Evolutionary conservation across 164 flowering plant genomes (phyloP).

Genomic region (Berberis vulgaris): DNA sequence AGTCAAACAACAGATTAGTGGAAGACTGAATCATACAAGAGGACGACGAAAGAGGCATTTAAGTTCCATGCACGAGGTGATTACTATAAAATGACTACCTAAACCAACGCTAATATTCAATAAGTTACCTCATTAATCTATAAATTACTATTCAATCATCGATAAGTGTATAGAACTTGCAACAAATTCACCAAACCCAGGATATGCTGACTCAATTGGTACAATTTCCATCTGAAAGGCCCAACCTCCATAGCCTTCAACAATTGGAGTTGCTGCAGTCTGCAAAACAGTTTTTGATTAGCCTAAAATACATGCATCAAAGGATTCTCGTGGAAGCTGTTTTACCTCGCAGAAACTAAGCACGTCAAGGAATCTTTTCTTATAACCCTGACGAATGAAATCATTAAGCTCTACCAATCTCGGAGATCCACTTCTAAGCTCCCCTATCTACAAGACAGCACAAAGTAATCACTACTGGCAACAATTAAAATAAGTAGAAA

Average conservation of each 20-base stretch:
- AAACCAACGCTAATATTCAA: neutral
- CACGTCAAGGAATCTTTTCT: conserved; percentile 72
- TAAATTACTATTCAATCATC: neutral
- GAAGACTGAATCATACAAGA: neutral
- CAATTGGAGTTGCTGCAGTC: conserved; percentile 95
- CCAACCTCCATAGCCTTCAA: conserved; percentile 99
- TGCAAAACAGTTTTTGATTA: conserved; percentile 22
- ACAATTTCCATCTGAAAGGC: conserved; percentile 95
- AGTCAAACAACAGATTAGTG: no score
- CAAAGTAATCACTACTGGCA: conserved; percentile 1
- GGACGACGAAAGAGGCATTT: neutral
- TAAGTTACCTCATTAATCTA: neutral
- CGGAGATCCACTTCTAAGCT: conserved; percentile 91
- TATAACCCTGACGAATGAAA: conserved; percentile 63
- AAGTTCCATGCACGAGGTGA: neutral
- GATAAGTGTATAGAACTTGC: conserved; percentile 42
- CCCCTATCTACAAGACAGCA: conserved; percentile 58
- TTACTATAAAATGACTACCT: neutral
- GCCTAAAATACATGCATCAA: neutral
- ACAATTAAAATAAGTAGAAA: neutral
- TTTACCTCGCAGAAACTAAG: conserved; percentile 97
- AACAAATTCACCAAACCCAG: conserved; percentile 97
- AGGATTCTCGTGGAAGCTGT: neutral
- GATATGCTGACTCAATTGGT: conserved; percentile 97
- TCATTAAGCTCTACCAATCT: conserved; percentile 81